phyloP scores from a whole-genome alignment of 768 basidiomycete genomes.

The Mycena crocata region DNA sequence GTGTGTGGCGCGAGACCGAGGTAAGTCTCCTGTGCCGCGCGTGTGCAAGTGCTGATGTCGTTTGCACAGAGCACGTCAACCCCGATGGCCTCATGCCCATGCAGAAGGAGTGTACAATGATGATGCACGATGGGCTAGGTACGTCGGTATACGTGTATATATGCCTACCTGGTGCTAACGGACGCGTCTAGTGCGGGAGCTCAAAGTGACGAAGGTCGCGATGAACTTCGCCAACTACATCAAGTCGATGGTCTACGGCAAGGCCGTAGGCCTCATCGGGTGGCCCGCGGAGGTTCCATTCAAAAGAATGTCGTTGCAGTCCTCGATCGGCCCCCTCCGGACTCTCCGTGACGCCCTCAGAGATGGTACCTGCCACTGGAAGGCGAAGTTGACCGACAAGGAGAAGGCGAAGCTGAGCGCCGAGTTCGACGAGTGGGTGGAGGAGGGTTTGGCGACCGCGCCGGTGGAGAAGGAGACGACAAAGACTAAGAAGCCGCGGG shows the following conservation, averaged over 20 bases:
- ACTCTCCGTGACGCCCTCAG: conserved; percentile 4
- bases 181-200: neutral
- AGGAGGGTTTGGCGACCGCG: neutral
- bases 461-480: neutral
- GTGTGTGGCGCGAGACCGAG: neutral
- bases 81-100: neutral
- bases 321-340: neutral
- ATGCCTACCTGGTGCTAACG: neutral
- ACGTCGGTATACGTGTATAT: neutral
- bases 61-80: neutral
- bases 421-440: conserved; percentile 4
- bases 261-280: conserved; percentile 1
- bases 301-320: conserved; percentile 9
- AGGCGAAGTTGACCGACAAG: neutral
- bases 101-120: conserved; percentile 5
- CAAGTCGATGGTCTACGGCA: neutral
- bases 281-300: conserved; percentile 4
- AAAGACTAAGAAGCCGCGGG: conserved; percentile 1
- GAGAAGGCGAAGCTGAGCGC: neutral
- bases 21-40: neutral
- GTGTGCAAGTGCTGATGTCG: neutral
- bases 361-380: conserved; percentile 6
- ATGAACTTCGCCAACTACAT: conserved; percentile 2
- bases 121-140: neutral
- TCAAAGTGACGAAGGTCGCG: conserved; percentile 5